A percentile compares a stretch with the other conserved stretches of the same genome.
phyloP scores from a whole-genome alignment of 805 yeast species.

The Candida succiphila region DNA sequence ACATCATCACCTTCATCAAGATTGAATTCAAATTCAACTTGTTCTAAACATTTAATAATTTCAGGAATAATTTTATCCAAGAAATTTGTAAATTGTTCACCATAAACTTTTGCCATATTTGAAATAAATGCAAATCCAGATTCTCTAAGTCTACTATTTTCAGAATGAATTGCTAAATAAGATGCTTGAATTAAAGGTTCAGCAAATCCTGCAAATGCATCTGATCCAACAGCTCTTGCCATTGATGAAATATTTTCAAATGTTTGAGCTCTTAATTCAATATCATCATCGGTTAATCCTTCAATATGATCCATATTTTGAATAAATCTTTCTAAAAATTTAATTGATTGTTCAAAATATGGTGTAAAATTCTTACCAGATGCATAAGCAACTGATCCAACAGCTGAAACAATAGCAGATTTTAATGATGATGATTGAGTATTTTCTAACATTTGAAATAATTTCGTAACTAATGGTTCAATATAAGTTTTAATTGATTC shows the following conservation, averaged over 20 bases:
- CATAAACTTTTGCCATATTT: constrained; percentile 91
- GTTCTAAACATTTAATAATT: constrained; percentile 73
- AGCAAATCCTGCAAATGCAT: constrained; percentile 76
- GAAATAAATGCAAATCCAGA: constrained; percentile 90
- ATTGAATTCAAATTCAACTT: constrained; percentile 72
- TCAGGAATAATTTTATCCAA: constrained; percentile 76
- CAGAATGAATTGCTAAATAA: constrained; percentile 64
- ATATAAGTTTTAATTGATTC: constrained; percentile 74
- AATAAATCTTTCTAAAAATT: constrained; percentile 73
- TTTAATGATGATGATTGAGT: constrained; percentile 69
- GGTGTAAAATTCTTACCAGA: constrained; percentile 84
- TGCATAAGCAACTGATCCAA: constrained; percentile 95
- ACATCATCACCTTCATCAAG: constrained; percentile 42
- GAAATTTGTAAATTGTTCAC: constrained; percentile 80
- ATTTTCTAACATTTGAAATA: constrained; percentile 71
- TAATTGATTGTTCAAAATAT: constrained; percentile 73
- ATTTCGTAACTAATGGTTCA: constrained; percentile 83
- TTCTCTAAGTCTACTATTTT: constrained; percentile 82
- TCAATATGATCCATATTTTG: constrained; percentile 54
- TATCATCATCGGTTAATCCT: constrained; percentile 80
- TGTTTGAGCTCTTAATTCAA: constrained; percentile 84
- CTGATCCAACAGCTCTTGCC: constrained; percentile 95
- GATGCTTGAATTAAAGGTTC: constrained; percentile 86
- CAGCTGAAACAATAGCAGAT: constrained; percentile 82
- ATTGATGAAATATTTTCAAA: constrained; percentile 90